Evolutionary conservation across 2,329 filamentous ascomycete genomes (phyloP), one percentile per base, ranked within the genome.

Genomic region (Cladophialophora chaetospira): DNA sequence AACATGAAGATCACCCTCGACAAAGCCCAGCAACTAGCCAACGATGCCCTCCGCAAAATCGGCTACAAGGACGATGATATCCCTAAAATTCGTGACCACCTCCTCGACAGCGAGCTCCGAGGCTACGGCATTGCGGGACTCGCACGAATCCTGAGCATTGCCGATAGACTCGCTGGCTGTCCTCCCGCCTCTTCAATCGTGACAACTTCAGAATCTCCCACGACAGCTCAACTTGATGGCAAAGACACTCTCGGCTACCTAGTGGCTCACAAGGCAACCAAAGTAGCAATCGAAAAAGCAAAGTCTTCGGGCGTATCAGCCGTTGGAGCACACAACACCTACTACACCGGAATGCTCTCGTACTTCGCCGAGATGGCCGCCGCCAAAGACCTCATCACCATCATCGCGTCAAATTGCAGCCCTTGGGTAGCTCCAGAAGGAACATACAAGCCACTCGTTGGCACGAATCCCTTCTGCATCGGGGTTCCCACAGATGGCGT

Each of bases 351-450:
- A 3, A 60, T 56, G 53, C 36, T 60, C 3, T 53, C 53, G 5
- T 60, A 60, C 48, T 60, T 56, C 21, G 53, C 57, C 17, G 57
- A 60, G 38, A 60, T 60, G 57, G 53, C 53, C 5, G 44, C 57
- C 5, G 36, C 46, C 4, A 48, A 48, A 26, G 53, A 60, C 43
- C 48, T 60, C 8, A 53, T 60, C 21, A 47, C 47, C 6, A 50
- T 60, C 57, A 56, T 60, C 23, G 57, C 57, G 11, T 52, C 53
- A 4, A 60, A 57, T 29, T 53, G 42, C 38, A 53, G 47, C 3
- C 47, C 58, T 4, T 60, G 53, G 53, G 58, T 60, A 2, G 58
- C 58, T 5, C 58, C 58, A 4, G 31, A 60, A 19, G 58, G 58
- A 2, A 56, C 47, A 5, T 57, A 53, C 44, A 56, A 53, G 42